Evolutionary conservation across 371 early-diverging fungal genomes (phyloP).

Genomic region (Smittium culicis): DNA sequence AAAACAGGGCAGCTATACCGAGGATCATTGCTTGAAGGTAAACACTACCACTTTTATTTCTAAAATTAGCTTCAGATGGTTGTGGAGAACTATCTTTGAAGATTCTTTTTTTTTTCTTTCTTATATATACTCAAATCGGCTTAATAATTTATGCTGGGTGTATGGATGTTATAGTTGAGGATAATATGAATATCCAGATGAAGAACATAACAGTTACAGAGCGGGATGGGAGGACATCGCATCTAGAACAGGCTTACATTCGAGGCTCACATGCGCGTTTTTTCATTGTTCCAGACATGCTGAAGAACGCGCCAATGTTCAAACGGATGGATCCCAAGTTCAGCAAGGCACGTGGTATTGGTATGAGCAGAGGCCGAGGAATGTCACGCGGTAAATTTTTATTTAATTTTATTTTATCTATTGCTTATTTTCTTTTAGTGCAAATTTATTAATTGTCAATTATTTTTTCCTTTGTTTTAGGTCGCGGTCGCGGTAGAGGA

Average conservation of each 20-base stretch:
- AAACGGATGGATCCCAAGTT: slow-evolving; percentile 31
- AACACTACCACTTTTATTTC: slow-evolving; percentile 1
- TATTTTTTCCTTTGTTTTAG: neutral
- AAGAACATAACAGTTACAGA: slow-evolving; percentile 81
- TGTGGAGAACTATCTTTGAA: neutral
- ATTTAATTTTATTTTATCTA: neutral
- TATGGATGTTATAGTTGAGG: slow-evolving; percentile 73
- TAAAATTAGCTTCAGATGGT: neutral
- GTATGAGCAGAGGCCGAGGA: slow-evolving; percentile 30
- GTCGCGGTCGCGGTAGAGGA: neutral
- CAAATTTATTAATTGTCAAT: neutral
- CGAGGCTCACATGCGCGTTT: slow-evolving; percentile 92
- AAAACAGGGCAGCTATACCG: slow-evolving; percentile 87
- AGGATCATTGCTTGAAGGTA: slow-evolving; percentile 84
- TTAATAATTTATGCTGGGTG: too few relatives aligned
- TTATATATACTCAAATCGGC: too few relatives aligned
- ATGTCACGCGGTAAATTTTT: slow-evolving; percentile 18
- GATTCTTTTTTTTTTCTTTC: too few relatives aligned
- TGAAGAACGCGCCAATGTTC: slow-evolving; percentile 97
- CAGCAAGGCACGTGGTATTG: slow-evolving; percentile 30
- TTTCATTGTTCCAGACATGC: slow-evolving; percentile 95
- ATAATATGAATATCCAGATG: slow-evolving; percentile 97
- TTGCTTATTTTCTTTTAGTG: neutral
- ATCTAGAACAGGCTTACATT: slow-evolving; percentile 90
- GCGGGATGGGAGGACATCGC: slow-evolving; percentile 77